phyloP scores from a whole-genome alignment of 192 early-diverging fungal species.

The Dispira simplex region DNA sequence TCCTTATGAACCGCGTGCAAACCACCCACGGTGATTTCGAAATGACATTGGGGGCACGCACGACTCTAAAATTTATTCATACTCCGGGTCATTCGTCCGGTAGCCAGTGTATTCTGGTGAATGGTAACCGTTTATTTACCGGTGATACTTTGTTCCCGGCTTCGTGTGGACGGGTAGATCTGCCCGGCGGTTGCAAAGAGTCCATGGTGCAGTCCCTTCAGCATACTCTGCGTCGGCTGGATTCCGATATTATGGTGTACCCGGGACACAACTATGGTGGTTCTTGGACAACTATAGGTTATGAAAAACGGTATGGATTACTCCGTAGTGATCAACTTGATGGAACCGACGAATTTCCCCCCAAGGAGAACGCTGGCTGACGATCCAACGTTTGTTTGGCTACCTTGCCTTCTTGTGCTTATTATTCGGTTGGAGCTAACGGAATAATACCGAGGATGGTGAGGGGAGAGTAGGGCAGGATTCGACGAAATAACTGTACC shows the following conservation, averaged over 20 bases:
- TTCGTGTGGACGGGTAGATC: constrained; percentile 64
- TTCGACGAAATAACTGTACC: no score
- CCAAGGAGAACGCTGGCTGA: no score
- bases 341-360: not conserved
- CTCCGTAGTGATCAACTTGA: not conserved
- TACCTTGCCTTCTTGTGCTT: no score
- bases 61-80: constrained; percentile 57
- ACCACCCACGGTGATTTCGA: constrained; percentile 40
- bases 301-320: constrained; percentile 26
- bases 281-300: constrained; percentile 66
- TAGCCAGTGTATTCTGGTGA: constrained; percentile 68
- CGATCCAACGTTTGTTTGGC: no score
- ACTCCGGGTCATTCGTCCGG: constrained; percentile 91
- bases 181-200: constrained; percentile 50
- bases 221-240: constrained; percentile 33
- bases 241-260: constrained; percentile 54
- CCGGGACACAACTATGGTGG: constrained; percentile 88
- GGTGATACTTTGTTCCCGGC: constrained; percentile 81
- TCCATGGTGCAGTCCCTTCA: constrained; percentile 60
- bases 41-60: constrained; percentile 31
- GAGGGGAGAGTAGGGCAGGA: no score
- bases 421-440: no score
- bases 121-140: constrained; percentile 54
- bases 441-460: no score
- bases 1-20: constrained; percentile 31